Base-by-base conservation (phyloP, 305 asterid species). In the Fraxinus sp. region DNA sequence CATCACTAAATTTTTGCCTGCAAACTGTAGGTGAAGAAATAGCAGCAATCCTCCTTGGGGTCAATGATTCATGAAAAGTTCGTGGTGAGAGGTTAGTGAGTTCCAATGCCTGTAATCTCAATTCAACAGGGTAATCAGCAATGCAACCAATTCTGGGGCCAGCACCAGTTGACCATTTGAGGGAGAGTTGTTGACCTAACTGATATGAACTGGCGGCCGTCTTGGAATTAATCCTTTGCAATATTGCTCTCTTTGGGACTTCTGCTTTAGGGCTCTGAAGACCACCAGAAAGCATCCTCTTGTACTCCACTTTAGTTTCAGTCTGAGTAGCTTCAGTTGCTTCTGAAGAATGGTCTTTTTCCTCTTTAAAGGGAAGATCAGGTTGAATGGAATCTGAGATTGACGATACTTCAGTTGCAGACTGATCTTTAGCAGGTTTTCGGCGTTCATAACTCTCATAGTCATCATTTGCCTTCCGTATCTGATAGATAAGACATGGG, bases 81-180 rank as follows among this genome's bases (percentile, higher is more conserved):
- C 92, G 88, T 9, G 94, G 95, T 1, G 97, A 93, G 86, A 94
- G 97, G 89, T 91, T 86, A 49, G 97, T 90, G 52, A 92, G 89
- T 85, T 94, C 98, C 86, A 96, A 86, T 4, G 99, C 99, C 87
- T 93, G 98, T 77, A 86, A 55, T 86, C 94, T 90, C 86, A 96
- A 57, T 86, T 91, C 98, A 26, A 85, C 26, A 1, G 99, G 99
- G 88, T 93, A 96, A 86, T 94, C 97, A 16, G 92, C 93, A 75
- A 96, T 74, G 78, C 98, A 92, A 28, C 97, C 97, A 26, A 92
- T 88, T 80, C 97, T 87, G 5, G 94, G 91, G 30, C 98, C 99
- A 1, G 94, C 94, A 28, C 98, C 98, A 0, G 98, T 93, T 7
- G 95, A 90, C 99, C 98, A 94, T 74, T 66, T 87, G 78, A 46